Percentiles rank a stretch among this genome's conserved stretches.
phyloP scores from a whole-genome alignment of 306 rosid species.

The Carpinus viminea region DNA sequence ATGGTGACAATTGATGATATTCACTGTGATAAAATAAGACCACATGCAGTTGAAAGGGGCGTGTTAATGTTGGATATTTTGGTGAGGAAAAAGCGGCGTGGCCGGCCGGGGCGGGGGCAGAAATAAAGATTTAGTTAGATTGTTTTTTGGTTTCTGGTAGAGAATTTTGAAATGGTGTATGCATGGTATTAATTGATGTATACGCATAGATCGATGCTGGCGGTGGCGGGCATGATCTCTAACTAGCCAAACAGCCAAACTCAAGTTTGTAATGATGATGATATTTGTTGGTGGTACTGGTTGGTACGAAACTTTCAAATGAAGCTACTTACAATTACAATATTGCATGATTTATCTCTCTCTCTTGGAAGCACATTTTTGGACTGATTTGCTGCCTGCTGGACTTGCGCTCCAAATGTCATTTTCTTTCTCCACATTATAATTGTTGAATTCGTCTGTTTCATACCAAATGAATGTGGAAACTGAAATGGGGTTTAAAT shows the following conservation, averaged over 20 bases:
- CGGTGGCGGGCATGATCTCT: background rate
- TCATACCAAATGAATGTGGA: background rate
- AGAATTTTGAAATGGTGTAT: background rate
- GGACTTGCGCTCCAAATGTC: background rate
- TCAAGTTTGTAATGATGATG: background rate
- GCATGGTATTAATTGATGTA: background rate
- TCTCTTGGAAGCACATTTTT: background rate
- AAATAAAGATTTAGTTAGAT: background rate
- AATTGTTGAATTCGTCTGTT: background rate
- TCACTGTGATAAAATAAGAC: no score
- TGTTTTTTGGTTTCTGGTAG: background rate
- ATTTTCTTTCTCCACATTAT: background rate
- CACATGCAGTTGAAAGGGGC: no score
- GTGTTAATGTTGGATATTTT: background rate
- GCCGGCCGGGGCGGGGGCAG: background rate
- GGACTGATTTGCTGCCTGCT: no score
- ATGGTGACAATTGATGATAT: no score
- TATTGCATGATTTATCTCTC: background rate
- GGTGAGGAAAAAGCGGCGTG: background rate
- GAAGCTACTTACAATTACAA: background rate
- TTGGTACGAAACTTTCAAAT: conserved; percentile 2
- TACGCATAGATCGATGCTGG: background rate
- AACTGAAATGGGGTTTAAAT: background rate
- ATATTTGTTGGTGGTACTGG: background rate
- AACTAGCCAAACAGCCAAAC: background rate